A percentile compares a stretch with the other conserved stretches of the same genome.
These are phyloP conservation scores for Yarrowia sp. DNA, from an alignment of 805 yeast species.

Conservation along the genomic window DNA sequence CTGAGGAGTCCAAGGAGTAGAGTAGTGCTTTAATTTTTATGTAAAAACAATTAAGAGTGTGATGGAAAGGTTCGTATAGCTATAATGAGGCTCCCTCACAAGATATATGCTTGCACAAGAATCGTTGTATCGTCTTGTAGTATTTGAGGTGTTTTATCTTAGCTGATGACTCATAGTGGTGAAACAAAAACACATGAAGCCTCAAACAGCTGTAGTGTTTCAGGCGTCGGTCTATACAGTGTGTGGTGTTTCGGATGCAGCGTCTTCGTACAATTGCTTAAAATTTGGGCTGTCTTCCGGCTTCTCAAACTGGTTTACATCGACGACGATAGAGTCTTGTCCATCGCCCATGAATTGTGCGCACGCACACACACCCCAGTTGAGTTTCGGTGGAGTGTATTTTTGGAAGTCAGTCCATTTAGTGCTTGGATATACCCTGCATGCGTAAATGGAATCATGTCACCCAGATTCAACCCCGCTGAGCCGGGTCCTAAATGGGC, in stretches of 20 bases:
- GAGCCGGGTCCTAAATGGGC: background rate
- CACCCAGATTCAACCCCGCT: background rate
- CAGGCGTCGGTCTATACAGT: background rate
- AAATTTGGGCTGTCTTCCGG: no score
- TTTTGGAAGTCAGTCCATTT: background rate
- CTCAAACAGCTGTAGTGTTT: background rate
- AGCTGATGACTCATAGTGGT: background rate
- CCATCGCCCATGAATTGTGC: no score
- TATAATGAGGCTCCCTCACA: conserved; percentile 22
- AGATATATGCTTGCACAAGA: background rate
- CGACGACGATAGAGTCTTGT: no score
- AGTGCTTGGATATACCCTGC: background rate
- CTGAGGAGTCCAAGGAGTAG: conserved; percentile 26
- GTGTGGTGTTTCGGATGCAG: no score
- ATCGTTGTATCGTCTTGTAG: background rate
- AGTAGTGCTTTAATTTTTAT: conserved; percentile 25
- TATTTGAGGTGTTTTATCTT: background rate
- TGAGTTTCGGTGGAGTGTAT: background rate
- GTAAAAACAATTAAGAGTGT: conserved; percentile 27
- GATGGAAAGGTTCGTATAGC: conserved; percentile 26
- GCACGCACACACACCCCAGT: background rate
- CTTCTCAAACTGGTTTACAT: no score
- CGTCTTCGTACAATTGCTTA: no score
- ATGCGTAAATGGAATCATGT: background rate
- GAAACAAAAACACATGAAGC: background rate